phyloP scores from a whole-genome alignment of 495 filamentous ascomycete species.

The Poronia punctata region DNA sequence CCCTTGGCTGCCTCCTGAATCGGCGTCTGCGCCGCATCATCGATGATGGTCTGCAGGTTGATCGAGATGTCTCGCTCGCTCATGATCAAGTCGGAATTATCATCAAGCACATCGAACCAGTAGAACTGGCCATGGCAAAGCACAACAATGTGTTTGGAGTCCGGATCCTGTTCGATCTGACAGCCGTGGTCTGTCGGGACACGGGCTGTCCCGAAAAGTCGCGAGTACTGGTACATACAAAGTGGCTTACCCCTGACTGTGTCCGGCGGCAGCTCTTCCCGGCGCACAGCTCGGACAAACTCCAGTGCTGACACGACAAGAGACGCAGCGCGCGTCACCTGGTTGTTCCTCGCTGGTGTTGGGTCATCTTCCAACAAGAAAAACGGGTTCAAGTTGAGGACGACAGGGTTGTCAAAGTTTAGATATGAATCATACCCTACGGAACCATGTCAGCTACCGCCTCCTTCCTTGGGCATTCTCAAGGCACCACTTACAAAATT shows the following conservation, averaged over 20 bases:
- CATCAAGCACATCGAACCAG: slow-evolving; percentile 96
- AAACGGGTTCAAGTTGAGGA: slow-evolving; percentile 95
- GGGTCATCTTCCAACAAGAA: slow-evolving; percentile 97
- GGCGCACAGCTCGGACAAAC: slow-evolving; percentile 88
- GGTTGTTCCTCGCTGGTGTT: slow-evolving; percentile 89
- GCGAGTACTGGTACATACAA: slow-evolving; percentile 97
- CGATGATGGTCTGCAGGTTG: slow-evolving; percentile 86
- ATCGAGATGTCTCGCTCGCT: slow-evolving; percentile 88
- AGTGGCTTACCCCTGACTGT: slow-evolving; percentile 73
- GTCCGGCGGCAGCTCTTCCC: slow-evolving; percentile 89
- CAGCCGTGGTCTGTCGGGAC: slow-evolving; percentile 94
- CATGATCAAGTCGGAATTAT: slow-evolving; percentile 94
- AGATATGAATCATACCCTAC: slow-evolving; percentile 98
- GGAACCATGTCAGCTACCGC: slow-evolving; percentile 7
- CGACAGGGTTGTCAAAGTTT: slow-evolving; percentile 96
- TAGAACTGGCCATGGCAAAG: slow-evolving; percentile 96
- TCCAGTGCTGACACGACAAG: slow-evolving; percentile 82
- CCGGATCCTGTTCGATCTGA: slow-evolving; percentile 87
- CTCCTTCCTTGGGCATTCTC: neutral
- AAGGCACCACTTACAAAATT: slow-evolving; percentile 72
- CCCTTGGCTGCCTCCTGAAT: slow-evolving; percentile 93
- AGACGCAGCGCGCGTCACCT: slow-evolving; percentile 90
- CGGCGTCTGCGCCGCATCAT: slow-evolving; percentile 81
- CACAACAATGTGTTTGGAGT: slow-evolving; percentile 86
- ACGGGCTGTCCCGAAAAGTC: slow-evolving; percentile 90